Evolutionary conservation across 371 early-diverging fungal genomes (phyloP), one percentile per base, ranked within the genome.

Genomic region (Rhizopus stolonifer): DNA sequence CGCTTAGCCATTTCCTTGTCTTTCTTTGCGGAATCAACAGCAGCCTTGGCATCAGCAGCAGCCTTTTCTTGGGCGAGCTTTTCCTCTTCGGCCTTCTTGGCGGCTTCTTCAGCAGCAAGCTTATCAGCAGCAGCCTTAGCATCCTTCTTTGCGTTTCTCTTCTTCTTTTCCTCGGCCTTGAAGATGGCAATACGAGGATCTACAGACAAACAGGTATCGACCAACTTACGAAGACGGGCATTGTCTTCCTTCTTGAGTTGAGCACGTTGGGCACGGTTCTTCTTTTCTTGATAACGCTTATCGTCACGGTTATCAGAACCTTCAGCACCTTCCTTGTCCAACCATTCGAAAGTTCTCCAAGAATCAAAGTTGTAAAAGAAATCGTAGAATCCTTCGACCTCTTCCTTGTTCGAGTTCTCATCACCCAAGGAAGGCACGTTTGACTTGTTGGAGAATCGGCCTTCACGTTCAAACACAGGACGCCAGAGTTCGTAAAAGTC

Each of bases 291-390:
- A 69, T 85, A 94, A 51, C 99, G 87, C 86, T 92, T 94, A 66
- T 96, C 91, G 61, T 97, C 97, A 71, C 99, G 93, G 81, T 65
- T 59, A 33, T 94, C 94, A 25, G 87, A 87, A 48, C 81, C 83
- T 49, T 93, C 94, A 55, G 84, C 86, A 63, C 92, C 95, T 70
- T 99, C 97, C 82, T 99, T 94, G 68, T 98, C 99, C 47, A 93
- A 73, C 79, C 90, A 91, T 81, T 99, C 99, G 62, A 99, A 99
- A 15, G 93, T 83, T 62, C 99, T 82, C 95, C 95, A 96, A 33
- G 97, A 95, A 59, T 99, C 95, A 61, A 98, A 91, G 79, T 82
- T 87, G 73, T 86, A 91, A 90, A 94, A 99, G 71, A 95, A 99
- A 50, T 89, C 86, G 74, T 99, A 99, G 80, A 99, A 99, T 17